Conservation (phyloP, 768 basidiomycete genomes). For the Lentinula detonsa region DNA sequence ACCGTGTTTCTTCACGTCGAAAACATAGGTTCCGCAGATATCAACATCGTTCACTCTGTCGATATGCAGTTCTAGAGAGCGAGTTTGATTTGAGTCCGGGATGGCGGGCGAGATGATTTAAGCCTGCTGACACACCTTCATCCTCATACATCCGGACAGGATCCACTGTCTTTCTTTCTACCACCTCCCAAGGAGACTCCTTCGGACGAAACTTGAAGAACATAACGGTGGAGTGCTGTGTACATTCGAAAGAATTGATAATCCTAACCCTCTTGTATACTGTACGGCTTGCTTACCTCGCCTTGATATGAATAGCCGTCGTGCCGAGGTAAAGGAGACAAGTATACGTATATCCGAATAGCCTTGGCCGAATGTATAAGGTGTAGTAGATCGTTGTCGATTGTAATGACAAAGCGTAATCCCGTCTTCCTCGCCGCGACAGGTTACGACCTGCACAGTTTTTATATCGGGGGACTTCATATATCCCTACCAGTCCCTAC, state of each 20-base stretch:
- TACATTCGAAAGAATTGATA: not conserved
- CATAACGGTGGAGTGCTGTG: constrained; percentile 6
- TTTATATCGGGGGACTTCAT: no score
- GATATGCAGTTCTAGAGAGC: constrained; percentile 49
- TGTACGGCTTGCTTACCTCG: not conserved
- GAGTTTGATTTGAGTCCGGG: not conserved
- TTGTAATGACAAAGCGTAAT: not conserved
- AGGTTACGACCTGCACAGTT: not conserved
- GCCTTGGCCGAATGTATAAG: not conserved
- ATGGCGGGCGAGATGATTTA: not conserved
- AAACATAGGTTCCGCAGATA: constrained; percentile 56
- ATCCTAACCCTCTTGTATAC: not conserved
- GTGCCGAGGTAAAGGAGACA: not conserved
- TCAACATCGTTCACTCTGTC: constrained; percentile 45
- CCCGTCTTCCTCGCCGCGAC: not conserved
- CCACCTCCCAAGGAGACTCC: constrained; percentile 73
- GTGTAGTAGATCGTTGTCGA: no score
- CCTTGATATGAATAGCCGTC: not conserved
- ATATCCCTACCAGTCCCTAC: no score
- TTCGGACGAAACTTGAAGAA: constrained; percentile 47
- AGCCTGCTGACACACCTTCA: constrained; percentile 30
- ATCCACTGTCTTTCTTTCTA: constrained; percentile 56
- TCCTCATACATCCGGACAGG: constrained; percentile 61
- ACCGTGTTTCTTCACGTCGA: constrained; percentile 42
- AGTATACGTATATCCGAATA: not conserved